Percentiles rank a stretch among this genome's conserved stretches.
Conservation (phyloP, 352 stramenopile genomes). For the Pythium phragmiticola region DNA sequence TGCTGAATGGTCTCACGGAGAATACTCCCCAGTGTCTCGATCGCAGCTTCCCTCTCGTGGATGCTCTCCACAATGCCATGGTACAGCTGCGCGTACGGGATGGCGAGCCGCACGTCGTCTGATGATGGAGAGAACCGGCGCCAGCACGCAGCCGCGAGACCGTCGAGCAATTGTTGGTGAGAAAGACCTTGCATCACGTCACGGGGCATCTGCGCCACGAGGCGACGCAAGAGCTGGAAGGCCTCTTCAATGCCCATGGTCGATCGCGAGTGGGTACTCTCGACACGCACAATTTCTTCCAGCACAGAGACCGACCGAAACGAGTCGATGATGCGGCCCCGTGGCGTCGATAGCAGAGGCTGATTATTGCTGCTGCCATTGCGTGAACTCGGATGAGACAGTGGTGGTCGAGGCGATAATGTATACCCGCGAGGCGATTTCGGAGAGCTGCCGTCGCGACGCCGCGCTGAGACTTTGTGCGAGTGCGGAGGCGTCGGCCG, state of each 20-base stretch:
- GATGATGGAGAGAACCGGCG: conserved; percentile 4
- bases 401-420: conserved; percentile 13
- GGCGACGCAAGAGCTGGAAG: conserved; percentile 21
- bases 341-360: background rate
- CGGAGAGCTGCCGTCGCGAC: background rate
- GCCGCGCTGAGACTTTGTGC: conserved; percentile 21
- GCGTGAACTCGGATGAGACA: conserved; percentile 10
- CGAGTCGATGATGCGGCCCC: conserved; percentile 15
- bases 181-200: conserved; percentile 4
- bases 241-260: conserved; percentile 24
- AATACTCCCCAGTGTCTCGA: conserved; percentile 16
- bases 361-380: conserved; percentile 1
- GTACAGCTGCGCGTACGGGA: conserved; percentile 26
- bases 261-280: conserved; percentile 13
- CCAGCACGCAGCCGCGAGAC: conserved; percentile 22
- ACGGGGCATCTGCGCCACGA: conserved; percentile 10
- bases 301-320: conserved; percentile 27
- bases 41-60: conserved; percentile 19
- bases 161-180: conserved; percentile 24
- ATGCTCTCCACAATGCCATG: conserved; percentile 25
- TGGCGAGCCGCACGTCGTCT: background rate
- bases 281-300: conserved; percentile 26
- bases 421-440: background rate
- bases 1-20: conserved; percentile 11
- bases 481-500: conserved; percentile 4